Conservation (phyloP, 2,329 filamentous ascomycete species). For the Botrytis pseudocinerea region DNA sequence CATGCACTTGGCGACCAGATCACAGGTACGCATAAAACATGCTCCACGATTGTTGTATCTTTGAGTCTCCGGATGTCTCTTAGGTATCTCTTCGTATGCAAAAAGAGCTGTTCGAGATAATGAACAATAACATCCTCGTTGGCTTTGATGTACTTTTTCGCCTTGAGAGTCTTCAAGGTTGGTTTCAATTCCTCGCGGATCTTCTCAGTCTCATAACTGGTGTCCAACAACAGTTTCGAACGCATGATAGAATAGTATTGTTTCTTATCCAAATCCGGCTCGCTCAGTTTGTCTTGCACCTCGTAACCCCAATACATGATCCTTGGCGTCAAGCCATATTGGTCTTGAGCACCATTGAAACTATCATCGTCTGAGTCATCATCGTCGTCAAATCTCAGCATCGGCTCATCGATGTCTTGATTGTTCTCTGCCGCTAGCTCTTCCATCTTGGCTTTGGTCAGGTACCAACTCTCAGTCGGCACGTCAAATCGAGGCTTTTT, state of each 20-base stretch:
- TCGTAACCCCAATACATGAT: slow-evolving; percentile 26
- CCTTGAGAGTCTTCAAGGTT: slow-evolving; percentile 21
- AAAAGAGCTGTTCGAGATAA: slow-evolving; percentile 27
- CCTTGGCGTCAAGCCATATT: neutral
- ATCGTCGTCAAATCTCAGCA: slow-evolving; percentile 3
- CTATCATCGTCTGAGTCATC: neutral
- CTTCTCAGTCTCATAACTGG: slow-evolving; percentile 23
- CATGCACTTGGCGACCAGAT: slow-evolving; percentile 27
- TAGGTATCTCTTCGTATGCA: slow-evolving; percentile 25
- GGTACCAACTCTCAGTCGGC: slow-evolving; percentile 29
- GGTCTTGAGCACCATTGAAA: neutral
- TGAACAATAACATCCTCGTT: slow-evolving; percentile 28
- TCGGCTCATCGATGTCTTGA: neutral
- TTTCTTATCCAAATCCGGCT: slow-evolving; percentile 19
- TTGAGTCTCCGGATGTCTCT: neutral
- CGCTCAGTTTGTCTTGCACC: slow-evolving; percentile 21
- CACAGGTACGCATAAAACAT: slow-evolving; percentile 28
- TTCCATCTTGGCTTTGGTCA: slow-evolving; percentile 17
- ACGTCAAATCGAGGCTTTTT: slow-evolving; percentile 23
- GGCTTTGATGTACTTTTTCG: slow-evolving; percentile 13
- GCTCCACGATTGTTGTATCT: slow-evolving; percentile 20
- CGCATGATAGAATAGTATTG: slow-evolving; percentile 23
- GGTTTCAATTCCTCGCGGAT: slow-evolving; percentile 24
- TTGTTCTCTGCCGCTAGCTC: neutral
- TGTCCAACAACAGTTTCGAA: slow-evolving; percentile 30